phyloP scores from a whole-genome alignment of 2,329 filamentous ascomycete species.

The Teratosphaeria viscida region DNA sequence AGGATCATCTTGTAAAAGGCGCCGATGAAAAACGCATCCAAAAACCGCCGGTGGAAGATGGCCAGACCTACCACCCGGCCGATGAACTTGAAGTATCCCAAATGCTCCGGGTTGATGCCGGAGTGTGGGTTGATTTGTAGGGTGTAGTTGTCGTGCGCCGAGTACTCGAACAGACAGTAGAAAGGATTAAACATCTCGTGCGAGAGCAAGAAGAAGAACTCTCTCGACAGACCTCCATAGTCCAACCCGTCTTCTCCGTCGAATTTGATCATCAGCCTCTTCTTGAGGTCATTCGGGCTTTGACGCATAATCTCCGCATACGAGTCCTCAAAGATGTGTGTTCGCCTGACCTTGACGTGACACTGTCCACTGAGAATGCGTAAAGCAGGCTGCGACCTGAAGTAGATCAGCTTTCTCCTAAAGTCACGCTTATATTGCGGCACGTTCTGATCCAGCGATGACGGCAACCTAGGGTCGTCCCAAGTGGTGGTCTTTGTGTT shows the following conservation, averaged over 20 bases:
- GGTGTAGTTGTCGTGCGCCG: slow-evolving; percentile 98
- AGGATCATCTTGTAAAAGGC: slow-evolving; percentile 99
- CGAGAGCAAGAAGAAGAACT: slow-evolving; percentile 98
- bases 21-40: slow-evolving; percentile 98
- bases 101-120: slow-evolving; percentile 96
- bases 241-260: slow-evolving; percentile 96
- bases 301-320: slow-evolving; percentile 98
- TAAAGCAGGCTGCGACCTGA: slow-evolving; percentile 93
- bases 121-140: slow-evolving; percentile 99
- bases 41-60: slow-evolving; percentile 94
- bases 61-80: slow-evolving; percentile 91
- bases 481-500: slow-evolving; percentile 99
- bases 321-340: slow-evolving; percentile 97
- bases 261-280: slow-evolving; percentile 98
- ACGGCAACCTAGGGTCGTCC: slow-evolving; percentile 92
- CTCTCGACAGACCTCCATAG: slow-evolving; percentile 93
- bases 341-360: slow-evolving; percentile 92
- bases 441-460: slow-evolving; percentile 93
- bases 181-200: slow-evolving; percentile 99
- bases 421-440: slow-evolving; percentile 99
- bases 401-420: slow-evolving; percentile 95
- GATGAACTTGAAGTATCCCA: slow-evolving; percentile 99
- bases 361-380: slow-evolving; percentile 93
- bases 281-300: slow-evolving; percentile 91
- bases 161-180: slow-evolving; percentile 99